These are phyloP conservation scores for Marasmius fiardii DNA, from an alignment of 1,284 basidiomycete species.

Conservation along the genomic window DNA sequence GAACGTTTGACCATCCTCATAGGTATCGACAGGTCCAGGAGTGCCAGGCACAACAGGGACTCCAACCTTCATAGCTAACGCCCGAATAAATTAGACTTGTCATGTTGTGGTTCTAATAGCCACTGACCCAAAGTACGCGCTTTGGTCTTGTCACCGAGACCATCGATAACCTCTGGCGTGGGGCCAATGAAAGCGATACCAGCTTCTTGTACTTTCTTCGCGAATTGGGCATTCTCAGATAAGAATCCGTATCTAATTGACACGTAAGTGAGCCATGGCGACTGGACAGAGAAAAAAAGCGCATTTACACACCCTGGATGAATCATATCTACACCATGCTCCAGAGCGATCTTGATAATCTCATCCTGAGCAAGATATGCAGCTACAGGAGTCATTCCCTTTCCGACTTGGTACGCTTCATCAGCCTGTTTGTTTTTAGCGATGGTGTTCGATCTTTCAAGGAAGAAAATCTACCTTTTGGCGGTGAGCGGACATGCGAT, in stretches of 20 bases:
- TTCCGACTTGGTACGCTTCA: constrained; percentile 98
- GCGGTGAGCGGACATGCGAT: constrained; percentile 95
- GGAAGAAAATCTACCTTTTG: constrained; percentile 75
- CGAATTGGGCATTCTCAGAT: constrained; percentile 95
- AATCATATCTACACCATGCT: constrained; percentile 99
- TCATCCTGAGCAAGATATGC: constrained; percentile 98
- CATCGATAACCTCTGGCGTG: constrained; percentile 94
- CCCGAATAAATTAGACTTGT: constrained; percentile 15
- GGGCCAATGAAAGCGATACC: constrained; percentile 98
- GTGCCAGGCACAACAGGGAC: constrained; percentile 99
- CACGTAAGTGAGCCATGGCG: constrained; percentile 6
- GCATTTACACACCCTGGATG: constrained; percentile 80
- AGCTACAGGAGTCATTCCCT: constrained; percentile 91
- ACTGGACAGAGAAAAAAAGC: background rate
- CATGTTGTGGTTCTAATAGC: background rate
- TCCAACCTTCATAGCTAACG: constrained; percentile 74
- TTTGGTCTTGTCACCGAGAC: constrained; percentile 98
- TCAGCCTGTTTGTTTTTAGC: constrained; percentile 85
- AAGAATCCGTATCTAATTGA: constrained; percentile 88
- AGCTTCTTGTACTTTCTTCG: constrained; percentile 94
- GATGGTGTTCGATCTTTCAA: background rate
- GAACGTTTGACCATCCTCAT: constrained; percentile 83
- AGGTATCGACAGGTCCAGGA: constrained; percentile 86
- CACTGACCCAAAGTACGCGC: constrained; percentile 78
- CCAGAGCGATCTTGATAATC: constrained; percentile 92